A percentile compares a stretch with the other conserved stretches of the same genome.
Conservation (phyloP, 306 rosid species). For the Medicago ruthenica region DNA sequence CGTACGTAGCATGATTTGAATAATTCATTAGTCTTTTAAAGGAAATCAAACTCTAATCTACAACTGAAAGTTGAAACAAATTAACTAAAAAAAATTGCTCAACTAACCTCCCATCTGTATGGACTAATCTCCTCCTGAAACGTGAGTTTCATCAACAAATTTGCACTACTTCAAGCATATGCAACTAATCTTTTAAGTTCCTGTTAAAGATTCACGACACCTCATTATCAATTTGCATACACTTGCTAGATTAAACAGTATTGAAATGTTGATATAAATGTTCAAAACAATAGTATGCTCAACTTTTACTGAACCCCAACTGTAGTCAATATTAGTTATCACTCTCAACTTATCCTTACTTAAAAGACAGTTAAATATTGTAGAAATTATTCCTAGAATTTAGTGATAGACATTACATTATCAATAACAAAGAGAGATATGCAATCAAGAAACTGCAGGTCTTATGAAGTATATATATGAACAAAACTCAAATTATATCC, state of each 20-base stretch:
- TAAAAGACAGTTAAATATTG: constrained; percentile 15
- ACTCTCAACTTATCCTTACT: constrained; percentile 1
- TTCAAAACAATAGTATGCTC: constrained; percentile 5
- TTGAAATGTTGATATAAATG: constrained; percentile 14
- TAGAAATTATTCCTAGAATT: constrained; percentile 25
- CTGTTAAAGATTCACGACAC: constrained; percentile 48
- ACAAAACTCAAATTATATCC: constrained; percentile 32
- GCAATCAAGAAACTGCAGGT: constrained; percentile 31
- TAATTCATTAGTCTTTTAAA: constrained; percentile 2
- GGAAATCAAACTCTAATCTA: constrained; percentile 31
- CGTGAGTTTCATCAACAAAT: constrained; percentile 66
- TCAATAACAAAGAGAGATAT: constrained; percentile 6
- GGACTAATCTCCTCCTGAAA: constrained; percentile 65
- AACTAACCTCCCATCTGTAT: constrained; percentile 81
- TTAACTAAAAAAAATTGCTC: constrained; percentile 17
- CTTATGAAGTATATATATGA: constrained; percentile 1
- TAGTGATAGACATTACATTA: constrained; percentile 18
- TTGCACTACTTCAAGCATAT: constrained; percentile 91
- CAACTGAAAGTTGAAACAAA: constrained; percentile 5
- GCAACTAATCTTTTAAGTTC: constrained; percentile 86
- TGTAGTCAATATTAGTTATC: neutral
- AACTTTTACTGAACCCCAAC: constrained; percentile 13
- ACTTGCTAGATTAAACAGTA: constrained; percentile 9
- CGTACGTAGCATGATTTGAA: constrained; percentile 60
- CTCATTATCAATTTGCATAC: constrained; percentile 13